These are phyloP conservation scores for Wickerhamiella nectarea DNA, from an alignment of 805 yeast species.

Conservation along the genomic window DNA sequence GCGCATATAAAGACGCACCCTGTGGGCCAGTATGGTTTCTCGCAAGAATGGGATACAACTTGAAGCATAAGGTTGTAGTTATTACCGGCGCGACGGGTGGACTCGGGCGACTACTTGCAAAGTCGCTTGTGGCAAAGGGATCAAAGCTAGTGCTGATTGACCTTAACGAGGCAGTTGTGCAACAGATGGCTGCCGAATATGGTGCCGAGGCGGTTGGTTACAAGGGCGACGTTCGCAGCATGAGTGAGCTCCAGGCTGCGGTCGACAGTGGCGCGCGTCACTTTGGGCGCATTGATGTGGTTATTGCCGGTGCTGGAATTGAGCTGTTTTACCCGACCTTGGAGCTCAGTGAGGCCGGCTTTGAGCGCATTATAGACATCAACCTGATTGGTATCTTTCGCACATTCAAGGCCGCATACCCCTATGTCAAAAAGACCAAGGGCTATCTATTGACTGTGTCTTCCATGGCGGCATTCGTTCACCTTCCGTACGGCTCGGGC, in stretches of 20 bases:
- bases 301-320: conserved; percentile 10
- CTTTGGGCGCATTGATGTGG: conserved; percentile 11
- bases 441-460: conserved; percentile 7
- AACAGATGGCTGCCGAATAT: conserved; percentile 1
- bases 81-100: conserved; percentile 11
- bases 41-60: not conserved
- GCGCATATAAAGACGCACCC: not conserved
- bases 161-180: not conserved
- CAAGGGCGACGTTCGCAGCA: conserved; percentile 7
- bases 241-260: conserved; percentile 4
- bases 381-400: conserved; percentile 8
- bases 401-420: conserved; percentile 10
- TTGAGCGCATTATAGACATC: conserved; percentile 8
- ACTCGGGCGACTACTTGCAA: conserved; percentile 4
- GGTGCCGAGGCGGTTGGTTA: conserved; percentile 4
- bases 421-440: conserved; percentile 7
- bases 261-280: conserved; percentile 3
- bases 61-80: conserved; percentile 6
- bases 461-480: conserved; percentile 10
- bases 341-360: conserved; percentile 1
- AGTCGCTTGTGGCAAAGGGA: not conserved
- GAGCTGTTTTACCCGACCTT: conserved; percentile 4
- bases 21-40: no score
- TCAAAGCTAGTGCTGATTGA: conserved; percentile 10
- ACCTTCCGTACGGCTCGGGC: not conserved